Conservation (phyloP, 371 early-diverging fungal genomes). For the Mucor saturninus region DNA sequence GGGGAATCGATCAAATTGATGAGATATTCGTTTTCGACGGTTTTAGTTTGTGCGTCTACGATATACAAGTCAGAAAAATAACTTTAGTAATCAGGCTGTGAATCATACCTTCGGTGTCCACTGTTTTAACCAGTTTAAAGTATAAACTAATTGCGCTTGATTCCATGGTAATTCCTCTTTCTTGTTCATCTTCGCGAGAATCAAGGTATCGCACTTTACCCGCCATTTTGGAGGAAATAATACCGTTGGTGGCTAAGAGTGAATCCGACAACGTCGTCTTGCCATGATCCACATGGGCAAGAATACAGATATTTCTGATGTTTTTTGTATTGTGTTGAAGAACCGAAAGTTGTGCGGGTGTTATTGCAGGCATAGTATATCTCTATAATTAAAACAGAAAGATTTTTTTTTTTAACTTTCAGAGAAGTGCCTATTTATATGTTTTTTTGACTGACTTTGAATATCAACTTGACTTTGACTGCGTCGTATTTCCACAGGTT, state of each 20-base stretch:
- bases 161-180: constrained; percentile 99
- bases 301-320: constrained; percentile 95
- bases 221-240: constrained; percentile 95
- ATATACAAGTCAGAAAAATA: not conserved
- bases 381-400: not conserved
- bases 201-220: constrained; percentile 99
- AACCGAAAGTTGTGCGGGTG: constrained; percentile 59
- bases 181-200: constrained; percentile 98
- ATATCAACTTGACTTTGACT: too few species aligned
- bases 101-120: constrained; percentile 24
- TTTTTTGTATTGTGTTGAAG: constrained; percentile 68
- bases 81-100: not conserved
- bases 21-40: constrained; percentile 73
- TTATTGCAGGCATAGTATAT: constrained; percentile 65
- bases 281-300: constrained; percentile 98
- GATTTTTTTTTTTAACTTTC: not conserved
- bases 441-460: too few species aligned
- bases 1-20: constrained; percentile 99
- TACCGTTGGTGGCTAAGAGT: constrained; percentile 96
- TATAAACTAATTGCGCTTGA: constrained; percentile 94
- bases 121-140: constrained; percentile 70
- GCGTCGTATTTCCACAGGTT: too few species aligned
- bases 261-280: constrained; percentile 99
- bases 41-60: constrained; percentile 25
- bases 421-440: not conserved